Conservation (phyloP, 2,329 filamentous ascomycete species). For the Diatrype stigma region DNA sequence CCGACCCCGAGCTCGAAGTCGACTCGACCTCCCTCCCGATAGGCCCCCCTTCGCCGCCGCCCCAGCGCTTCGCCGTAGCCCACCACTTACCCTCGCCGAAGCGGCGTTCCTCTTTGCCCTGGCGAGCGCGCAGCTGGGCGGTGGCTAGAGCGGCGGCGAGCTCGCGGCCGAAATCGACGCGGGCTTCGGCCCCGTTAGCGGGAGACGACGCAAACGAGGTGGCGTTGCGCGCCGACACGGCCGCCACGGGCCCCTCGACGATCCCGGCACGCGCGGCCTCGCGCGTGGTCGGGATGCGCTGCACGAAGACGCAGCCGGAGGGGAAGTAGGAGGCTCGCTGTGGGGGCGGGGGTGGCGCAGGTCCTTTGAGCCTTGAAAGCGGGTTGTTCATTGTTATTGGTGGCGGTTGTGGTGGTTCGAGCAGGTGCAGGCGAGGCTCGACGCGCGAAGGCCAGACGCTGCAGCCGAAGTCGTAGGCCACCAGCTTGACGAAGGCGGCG, state of each 20-base stretch:
- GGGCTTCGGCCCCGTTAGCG: slow-evolving; percentile 57
- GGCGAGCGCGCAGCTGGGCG: slow-evolving; percentile 59
- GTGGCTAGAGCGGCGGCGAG: slow-evolving; percentile 57
- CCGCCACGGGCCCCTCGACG: slow-evolving; percentile 58
- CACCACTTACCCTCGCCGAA: slow-evolving; percentile 60
- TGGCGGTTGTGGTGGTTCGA: slow-evolving; percentile 20
- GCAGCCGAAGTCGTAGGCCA: slow-evolving; percentile 64
- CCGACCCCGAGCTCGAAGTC: neutral
- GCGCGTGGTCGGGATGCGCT: slow-evolving; percentile 56
- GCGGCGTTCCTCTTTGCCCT: slow-evolving; percentile 51
- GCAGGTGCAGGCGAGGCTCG: slow-evolving; percentile 56
- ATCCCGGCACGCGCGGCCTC: slow-evolving; percentile 56
- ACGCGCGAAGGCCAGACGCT: slow-evolving; percentile 52
- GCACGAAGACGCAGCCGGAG: slow-evolving; percentile 56
- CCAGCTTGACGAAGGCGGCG: slow-evolving; percentile 58
- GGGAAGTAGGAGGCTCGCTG: slow-evolving; percentile 49
- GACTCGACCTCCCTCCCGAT: slow-evolving; percentile 57
- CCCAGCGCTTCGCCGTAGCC: slow-evolving; percentile 58
- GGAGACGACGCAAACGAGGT: slow-evolving; percentile 44
- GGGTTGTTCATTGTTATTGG: neutral
- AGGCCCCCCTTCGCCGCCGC: slow-evolving; percentile 57
- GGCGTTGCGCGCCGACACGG: slow-evolving; percentile 53
- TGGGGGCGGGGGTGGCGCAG: slow-evolving; percentile 20
- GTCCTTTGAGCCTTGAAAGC: neutral
- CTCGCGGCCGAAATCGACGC: slow-evolving; percentile 59